Evolutionary conservation across 2,329 filamentous ascomycete species (phyloP), one percentile per base, ranked within the genome.

Genomic region (Phialemoniopsis sp.): DNA sequence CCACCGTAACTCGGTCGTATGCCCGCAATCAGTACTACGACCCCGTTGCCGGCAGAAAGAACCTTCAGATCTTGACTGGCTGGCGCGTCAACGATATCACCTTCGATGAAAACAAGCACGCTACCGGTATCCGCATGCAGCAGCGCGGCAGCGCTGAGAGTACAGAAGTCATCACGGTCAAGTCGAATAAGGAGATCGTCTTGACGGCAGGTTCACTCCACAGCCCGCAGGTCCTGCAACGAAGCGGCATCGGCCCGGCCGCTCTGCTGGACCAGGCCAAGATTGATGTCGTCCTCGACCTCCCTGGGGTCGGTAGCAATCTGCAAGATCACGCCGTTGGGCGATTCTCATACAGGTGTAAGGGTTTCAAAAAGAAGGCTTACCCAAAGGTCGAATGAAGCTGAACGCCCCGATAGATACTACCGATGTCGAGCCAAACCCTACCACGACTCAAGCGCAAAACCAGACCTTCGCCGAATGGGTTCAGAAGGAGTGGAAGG

Each of bases 141-240:
- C 13, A 15, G 29, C 9, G 15, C 10, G 3, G 21, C 10, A 26
- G 6, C 6, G 21, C 6, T 6, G 21, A 6, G 21, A 10, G 21
- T 26, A 10, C 21, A 12, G 10, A 34, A 13, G 12, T 16, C 19
- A 28, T 16, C 13, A 18, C 13, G 14, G 38, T 40, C 13, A 34
- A n/a, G 45, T 40, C 9, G 21, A 50, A 43, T 44, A 48, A 53
- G 39, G 78, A 82, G 48, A 66, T 82, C 5, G 68, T 84, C 26
- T 55, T 85, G 3, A 70, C 71, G 8, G 76, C 76, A 1, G 80
- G 80, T 1, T 71, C 67, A 29, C 59, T 74, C 33, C 70, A 72
- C 49, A 77, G 72, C 12, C 79, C 69, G 9, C 76, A 72, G 55
- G 62, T 77, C 13, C 66, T 74, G 19, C 77, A 83, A 43, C 59